Evolutionary conservation across 352 stramenopile species (phyloP).

Genomic region (Phytophthora syringae): DNA sequence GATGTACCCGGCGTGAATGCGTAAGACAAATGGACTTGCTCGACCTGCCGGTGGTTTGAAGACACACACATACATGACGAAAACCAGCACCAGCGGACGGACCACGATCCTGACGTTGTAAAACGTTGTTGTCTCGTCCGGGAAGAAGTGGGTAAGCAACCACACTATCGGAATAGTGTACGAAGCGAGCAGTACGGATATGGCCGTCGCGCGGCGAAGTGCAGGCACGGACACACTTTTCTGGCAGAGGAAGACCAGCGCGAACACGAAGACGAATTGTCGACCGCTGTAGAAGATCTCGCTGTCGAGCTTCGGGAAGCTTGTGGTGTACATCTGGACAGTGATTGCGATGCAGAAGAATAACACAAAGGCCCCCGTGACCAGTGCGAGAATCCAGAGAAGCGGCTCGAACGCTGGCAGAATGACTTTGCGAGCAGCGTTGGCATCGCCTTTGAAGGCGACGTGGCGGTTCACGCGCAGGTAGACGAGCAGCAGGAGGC

Average conservation of each 20-base stretch:
- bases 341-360: constrained; percentile 48
- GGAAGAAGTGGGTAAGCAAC: constrained; percentile 19
- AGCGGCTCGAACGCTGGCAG: constrained; percentile 65
- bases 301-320: constrained; percentile 36
- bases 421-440: constrained; percentile 55
- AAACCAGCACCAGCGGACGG: constrained; percentile 32
- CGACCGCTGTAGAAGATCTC: constrained; percentile 52
- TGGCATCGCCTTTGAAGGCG: constrained; percentile 49
- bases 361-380: constrained; percentile 34
- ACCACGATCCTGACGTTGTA: constrained; percentile 27
- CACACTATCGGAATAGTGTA: constrained; percentile 56
- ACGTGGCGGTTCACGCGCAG: constrained; percentile 47
- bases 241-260: constrained; percentile 59
- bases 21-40: constrained; percentile 34
- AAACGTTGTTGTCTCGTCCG: constrained; percentile 19
- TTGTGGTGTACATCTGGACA: constrained; percentile 36
- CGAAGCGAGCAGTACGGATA: constrained; percentile 47
- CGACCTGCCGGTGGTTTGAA: constrained; percentile 37
- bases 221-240: constrained; percentile 71
- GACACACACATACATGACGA: constrained; percentile 44
- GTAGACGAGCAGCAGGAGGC: constrained; percentile 48
- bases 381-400: constrained; percentile 48
- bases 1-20: constrained; percentile 42
- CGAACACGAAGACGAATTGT: constrained; percentile 64
- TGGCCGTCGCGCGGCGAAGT: constrained; percentile 44